phyloP scores from a whole-genome alignment of 495 filamentous ascomycete genomes.

The Penicillium steckii region DNA sequence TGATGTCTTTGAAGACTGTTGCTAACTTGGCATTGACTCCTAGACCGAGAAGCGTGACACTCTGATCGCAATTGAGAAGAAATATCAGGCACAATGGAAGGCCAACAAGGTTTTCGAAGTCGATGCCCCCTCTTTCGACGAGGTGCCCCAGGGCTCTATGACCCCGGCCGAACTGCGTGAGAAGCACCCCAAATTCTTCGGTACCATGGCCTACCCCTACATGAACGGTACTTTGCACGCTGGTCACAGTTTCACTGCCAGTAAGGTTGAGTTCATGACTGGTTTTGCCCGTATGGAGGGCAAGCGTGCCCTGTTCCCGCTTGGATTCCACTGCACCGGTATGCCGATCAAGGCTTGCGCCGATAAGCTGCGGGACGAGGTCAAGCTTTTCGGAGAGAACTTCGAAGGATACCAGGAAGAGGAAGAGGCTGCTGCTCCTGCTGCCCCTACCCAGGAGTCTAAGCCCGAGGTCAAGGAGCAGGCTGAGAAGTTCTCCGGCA shows the following conservation, averaged over 20 bases:
- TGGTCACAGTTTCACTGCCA: slow-evolving; percentile 85
- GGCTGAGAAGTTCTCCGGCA: slow-evolving; percentile 85
- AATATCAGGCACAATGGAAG: slow-evolving; percentile 86
- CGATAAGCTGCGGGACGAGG: slow-evolving; percentile 87
- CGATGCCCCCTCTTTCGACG: slow-evolving; percentile 73
- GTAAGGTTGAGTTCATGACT: slow-evolving; percentile 86
- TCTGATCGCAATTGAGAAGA: slow-evolving; percentile 84
- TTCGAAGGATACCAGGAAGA: slow-evolving; percentile 75
- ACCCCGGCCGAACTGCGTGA: slow-evolving; percentile 70
- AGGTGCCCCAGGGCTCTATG: slow-evolving; percentile 70
- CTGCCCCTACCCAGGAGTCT: slow-evolving; percentile 47
- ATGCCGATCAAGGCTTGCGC: slow-evolving; percentile 98
- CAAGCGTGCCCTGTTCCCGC: slow-evolving; percentile 79
- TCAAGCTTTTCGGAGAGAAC: slow-evolving; percentile 82
- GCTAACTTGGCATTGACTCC: slow-evolving; percentile 15
- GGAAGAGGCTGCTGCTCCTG: slow-evolving; percentile 44
- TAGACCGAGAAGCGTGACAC: slow-evolving; percentile 92
- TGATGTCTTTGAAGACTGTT: slow-evolving; percentile 8
- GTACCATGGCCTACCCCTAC: slow-evolving; percentile 91
- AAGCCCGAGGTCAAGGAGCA: slow-evolving; percentile 69
- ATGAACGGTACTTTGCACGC: slow-evolving; percentile 96
- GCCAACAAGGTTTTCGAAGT: slow-evolving; percentile 76
- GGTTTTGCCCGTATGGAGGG: slow-evolving; percentile 88
- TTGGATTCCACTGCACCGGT: slow-evolving; percentile 94
- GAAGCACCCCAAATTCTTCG: slow-evolving; percentile 88